Percentiles rank a stretch among this genome's conserved stretches.
Evolutionary conservation across 495 filamentous ascomycete species (phyloP).

Genomic region (Hypoxylon fragiforme): DNA sequence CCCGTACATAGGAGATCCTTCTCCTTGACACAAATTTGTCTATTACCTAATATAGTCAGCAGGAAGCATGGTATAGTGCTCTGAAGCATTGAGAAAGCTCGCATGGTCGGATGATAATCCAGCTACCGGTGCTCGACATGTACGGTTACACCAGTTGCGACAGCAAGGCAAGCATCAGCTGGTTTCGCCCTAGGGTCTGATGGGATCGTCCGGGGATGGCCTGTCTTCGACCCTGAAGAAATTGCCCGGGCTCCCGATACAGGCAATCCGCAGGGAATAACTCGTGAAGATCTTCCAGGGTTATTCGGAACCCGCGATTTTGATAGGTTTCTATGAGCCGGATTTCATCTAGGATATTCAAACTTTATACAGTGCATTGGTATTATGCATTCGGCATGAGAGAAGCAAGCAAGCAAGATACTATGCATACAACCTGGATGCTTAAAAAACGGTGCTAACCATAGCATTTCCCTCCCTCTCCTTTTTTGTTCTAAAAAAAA

Average conservation of each 20-base stretch:
- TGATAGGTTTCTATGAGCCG: conserved; percentile 35
- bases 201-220: conserved; percentile 31
- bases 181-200: conserved; percentile 35
- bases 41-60: conserved; percentile 15
- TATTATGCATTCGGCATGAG: conserved; percentile 25
- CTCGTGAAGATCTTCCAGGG: conserved; percentile 27
- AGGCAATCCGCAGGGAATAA: conserved; percentile 29
- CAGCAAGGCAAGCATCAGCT: conserved; percentile 36
- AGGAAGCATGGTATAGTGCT: conserved; percentile 8
- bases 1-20: conserved; percentile 7
- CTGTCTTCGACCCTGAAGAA: conserved; percentile 26
- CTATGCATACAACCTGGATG: no score
- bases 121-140: conserved; percentile 17
- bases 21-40: conserved; percentile 4
- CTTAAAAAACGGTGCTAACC: no score
- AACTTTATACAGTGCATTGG: conserved; percentile 25
- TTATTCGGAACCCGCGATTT: conserved; percentile 16
- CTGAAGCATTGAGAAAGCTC: conserved; percentile 24
- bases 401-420: background rate
- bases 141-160: conserved; percentile 37
- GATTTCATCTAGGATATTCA: conserved; percentile 15
- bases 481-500: no score
- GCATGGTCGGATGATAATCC: conserved; percentile 13
- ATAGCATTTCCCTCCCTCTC: no score
- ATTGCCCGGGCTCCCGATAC: conserved; percentile 31